Base-by-base conservation (phyloP, 2,329 filamentous ascomycete species). In the Blastomyces parvus region DNA sequence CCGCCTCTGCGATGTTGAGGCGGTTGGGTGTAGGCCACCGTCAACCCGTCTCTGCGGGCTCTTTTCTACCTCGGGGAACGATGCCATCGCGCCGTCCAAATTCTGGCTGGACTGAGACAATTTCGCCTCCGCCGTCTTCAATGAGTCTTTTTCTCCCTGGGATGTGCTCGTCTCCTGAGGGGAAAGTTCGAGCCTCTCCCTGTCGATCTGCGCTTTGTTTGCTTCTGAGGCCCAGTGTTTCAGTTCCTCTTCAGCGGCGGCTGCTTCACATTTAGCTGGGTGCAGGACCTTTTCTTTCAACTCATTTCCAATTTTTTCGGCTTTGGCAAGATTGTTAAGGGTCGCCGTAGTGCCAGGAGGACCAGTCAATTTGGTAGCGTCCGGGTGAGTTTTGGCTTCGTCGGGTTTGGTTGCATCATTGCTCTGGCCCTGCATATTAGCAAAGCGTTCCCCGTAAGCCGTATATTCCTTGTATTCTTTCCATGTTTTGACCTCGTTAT, bases 401-500 rank as follows among this genome's bases (percentile, higher is more conserved):
- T 80, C 75, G 6, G 78, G 76, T 48, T 81, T 42, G n/a, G 25
- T n/a, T 77, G 64, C 77, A 46, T 80, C 75, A 64, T 74, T 81
- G 74, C 72, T 79, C 66, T 73, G 82, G 74, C 73, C 88, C 80
- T 90, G 75, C 69, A 83, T 76, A 69, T 88, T 86, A 63, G 84
- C 83, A 79, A 99, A 97, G 56, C 86, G 84, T 68, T 88, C 86
- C 22, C 83, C 82, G 73, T 97, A 97, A 4, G 86, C 83, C 62
- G 84, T 82, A 71, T 89, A 96, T 68, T 95, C 88, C 66, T 90
- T 88, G 76, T 99, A 99, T 67, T 96, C 89, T 68, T 89, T 87
- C 94, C 94, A 99, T 53, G 89, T 93, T 67, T 86, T 88, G 33
- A 96, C 94, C 72, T 97, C 91, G 60, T 87, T 97, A 74, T 99